phyloP scores from a whole-genome alignment of 2,329 filamentous ascomycete genomes.

The Niveomyces coronatus region DNA sequence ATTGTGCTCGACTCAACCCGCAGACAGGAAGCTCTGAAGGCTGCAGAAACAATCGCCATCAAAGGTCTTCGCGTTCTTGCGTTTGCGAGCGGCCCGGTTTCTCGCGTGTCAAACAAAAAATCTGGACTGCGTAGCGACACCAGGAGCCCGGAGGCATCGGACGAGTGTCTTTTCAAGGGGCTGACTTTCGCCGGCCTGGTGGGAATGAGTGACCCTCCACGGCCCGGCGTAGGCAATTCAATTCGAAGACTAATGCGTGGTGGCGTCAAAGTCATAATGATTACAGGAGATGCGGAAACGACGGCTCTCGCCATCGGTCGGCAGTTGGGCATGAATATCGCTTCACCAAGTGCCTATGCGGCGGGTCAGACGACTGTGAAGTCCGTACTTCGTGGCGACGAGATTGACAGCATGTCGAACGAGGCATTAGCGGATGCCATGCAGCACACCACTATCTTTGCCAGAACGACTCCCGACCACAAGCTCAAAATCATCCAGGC shows the following conservation, averaged over 20 bases:
- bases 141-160: slow-evolving; percentile 29
- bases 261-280: slow-evolving; percentile 97
- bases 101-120: slow-evolving; percentile 34
- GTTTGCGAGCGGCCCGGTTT: slow-evolving; percentile 75
- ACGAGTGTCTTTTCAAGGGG: slow-evolving; percentile 68
- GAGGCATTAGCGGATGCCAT: slow-evolving; percentile 77
- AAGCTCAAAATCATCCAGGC: slow-evolving; percentile 95
- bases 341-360: slow-evolving; percentile 39
- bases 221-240: slow-evolving; percentile 79
- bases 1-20: slow-evolving; percentile 70
- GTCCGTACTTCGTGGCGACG: slow-evolving; percentile 74
- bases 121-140: slow-evolving; percentile 41
- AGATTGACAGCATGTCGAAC: slow-evolving; percentile 87
- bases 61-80: slow-evolving; percentile 85
- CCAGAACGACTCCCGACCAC: slow-evolving; percentile 91
- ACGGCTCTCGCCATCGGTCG: slow-evolving; percentile 89
- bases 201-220: slow-evolving; percentile 93
- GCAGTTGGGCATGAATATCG: slow-evolving; percentile 88
- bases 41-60: slow-evolving; percentile 77
- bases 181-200: slow-evolving; percentile 87
- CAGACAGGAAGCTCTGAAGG: slow-evolving; percentile 63
- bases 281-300: slow-evolving; percentile 91
- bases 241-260: slow-evolving; percentile 87
- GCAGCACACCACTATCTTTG: slow-evolving; percentile 84
- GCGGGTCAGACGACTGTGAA: slow-evolving; percentile 49